Evolutionary conservation across 441 rosid species (phyloP).

Genomic region (Hura crepitans): DNA sequence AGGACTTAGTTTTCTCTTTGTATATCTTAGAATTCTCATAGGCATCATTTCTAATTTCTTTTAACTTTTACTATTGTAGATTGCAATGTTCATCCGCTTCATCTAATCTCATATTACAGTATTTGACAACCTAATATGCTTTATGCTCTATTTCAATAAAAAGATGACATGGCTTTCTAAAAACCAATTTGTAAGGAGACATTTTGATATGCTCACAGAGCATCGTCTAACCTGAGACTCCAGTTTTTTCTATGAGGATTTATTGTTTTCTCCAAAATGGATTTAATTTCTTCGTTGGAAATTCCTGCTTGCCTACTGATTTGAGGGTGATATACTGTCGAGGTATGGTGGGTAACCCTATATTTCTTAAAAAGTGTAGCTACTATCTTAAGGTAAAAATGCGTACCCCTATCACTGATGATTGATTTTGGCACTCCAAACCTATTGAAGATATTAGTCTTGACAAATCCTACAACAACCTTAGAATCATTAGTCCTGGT

Average conservation of each 20-base stretch:
- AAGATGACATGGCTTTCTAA: neutral
- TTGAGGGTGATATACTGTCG: neutral
- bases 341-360: neutral
- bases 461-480: neutral
- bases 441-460: neutral
- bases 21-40: too few relatives aligned
- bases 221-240: neutral
- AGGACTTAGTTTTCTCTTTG: neutral
- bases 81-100: neutral
- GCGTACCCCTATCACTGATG: neutral
- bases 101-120: neutral
- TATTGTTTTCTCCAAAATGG: too few relatives aligned
- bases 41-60: neutral
- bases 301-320: neutral
- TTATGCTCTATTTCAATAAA: too few relatives aligned
- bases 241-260: neutral
- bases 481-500: too few relatives aligned
- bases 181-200: neutral
- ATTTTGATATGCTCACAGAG: too few relatives aligned
- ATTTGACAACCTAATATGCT: neutral
- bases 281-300: too few relatives aligned
- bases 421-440: neutral
- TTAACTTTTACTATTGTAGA: neutral
- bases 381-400: too few relatives aligned
- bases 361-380: too few relatives aligned